Evolutionary conservation across 148 eudicot species (phyloP).

Genomic region (Rhododendron simsii): DNA sequence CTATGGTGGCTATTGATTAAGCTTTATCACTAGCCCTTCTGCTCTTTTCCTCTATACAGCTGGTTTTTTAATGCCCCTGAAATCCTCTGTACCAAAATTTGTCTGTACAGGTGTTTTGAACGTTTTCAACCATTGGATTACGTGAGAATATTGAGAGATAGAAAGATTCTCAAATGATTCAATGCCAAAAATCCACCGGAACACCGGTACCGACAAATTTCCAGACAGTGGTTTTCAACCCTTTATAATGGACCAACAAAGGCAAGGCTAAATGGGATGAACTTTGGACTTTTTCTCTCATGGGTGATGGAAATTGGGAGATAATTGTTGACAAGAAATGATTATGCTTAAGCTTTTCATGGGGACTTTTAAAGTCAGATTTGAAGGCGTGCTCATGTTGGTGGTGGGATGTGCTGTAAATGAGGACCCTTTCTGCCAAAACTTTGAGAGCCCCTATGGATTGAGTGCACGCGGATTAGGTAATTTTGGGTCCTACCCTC

Average conservation of each 20-base stretch:
- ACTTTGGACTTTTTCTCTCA: conserved; percentile 12
- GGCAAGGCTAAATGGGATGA: conserved; percentile 17
- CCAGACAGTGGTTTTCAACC: neutral
- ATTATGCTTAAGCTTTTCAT: conserved; percentile 25
- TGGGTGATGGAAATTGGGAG: conserved; percentile 16
- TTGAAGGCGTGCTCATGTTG: conserved; percentile 38
- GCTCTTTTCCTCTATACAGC: neutral
- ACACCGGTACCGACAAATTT: neutral
- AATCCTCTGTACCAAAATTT: neutral
- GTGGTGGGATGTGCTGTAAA: conserved; percentile 32
- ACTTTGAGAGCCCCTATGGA: conserved; percentile 19
- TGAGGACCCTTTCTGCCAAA: conserved; percentile 20
- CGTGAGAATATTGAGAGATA: neutral
- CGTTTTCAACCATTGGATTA: neutral
- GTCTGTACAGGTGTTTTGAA: neutral
- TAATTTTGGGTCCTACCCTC: conserved; percentile 41
- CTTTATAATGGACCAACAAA: conserved; percentile 27
- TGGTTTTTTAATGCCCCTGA: neutral
- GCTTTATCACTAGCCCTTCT: conserved; percentile 1
- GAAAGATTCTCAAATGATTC: neutral
- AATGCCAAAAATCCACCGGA: neutral
- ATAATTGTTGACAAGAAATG: conserved; percentile 32
- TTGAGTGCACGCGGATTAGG: conserved; percentile 58
- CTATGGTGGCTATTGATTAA: neutral
- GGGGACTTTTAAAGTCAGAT: conserved; percentile 19